These are phyloP conservation scores for Sordariomycetes sp. DNA, from an alignment of 2,329 filamentous ascomycete species.

Conservation along the genomic window DNA sequence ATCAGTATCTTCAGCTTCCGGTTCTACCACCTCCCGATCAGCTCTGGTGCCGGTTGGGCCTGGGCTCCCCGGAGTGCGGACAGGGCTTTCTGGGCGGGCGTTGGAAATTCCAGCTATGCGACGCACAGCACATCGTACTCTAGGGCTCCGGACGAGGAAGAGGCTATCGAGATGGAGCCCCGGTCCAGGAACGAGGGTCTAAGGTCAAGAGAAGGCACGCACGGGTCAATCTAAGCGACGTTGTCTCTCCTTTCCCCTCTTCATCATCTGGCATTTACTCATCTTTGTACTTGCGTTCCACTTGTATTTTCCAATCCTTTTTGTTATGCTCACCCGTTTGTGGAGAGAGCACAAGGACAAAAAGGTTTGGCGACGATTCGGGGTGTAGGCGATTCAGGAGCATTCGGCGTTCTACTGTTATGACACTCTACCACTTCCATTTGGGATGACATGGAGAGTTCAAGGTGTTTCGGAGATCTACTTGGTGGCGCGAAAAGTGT, in stretches of 20 bases:
- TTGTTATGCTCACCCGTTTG: not conserved
- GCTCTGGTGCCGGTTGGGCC: constrained; percentile 73
- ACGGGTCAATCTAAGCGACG: not conserved
- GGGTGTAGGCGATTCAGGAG: not conserved
- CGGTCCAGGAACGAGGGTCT: not conserved
- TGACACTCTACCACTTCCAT: not conserved
- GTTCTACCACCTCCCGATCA: constrained; percentile 55
- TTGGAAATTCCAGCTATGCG: constrained; percentile 50
- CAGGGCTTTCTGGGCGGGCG: constrained; percentile 69
- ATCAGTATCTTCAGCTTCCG: constrained; percentile 67
- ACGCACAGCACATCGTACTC: constrained; percentile 20
- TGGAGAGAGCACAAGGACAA: not conserved
- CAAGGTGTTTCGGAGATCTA: not conserved
- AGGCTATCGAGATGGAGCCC: constrained; percentile 1
- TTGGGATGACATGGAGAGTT: not conserved
- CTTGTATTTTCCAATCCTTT: not conserved
- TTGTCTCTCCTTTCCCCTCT: too few relatives aligned
- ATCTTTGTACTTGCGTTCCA: not conserved
- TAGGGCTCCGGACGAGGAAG: constrained; percentile 4
- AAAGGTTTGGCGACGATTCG: not conserved
- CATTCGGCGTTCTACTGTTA: not conserved
- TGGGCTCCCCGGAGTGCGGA: constrained; percentile 70
- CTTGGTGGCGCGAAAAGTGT: not conserved
- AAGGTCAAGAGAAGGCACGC: not conserved
- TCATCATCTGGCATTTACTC: not conserved